A percentile compares a stretch with the other conserved stretches of the same genome.
Evolutionary conservation across 805 yeast genomes (phyloP).

Genomic region (Millerozyma acaciae): DNA sequence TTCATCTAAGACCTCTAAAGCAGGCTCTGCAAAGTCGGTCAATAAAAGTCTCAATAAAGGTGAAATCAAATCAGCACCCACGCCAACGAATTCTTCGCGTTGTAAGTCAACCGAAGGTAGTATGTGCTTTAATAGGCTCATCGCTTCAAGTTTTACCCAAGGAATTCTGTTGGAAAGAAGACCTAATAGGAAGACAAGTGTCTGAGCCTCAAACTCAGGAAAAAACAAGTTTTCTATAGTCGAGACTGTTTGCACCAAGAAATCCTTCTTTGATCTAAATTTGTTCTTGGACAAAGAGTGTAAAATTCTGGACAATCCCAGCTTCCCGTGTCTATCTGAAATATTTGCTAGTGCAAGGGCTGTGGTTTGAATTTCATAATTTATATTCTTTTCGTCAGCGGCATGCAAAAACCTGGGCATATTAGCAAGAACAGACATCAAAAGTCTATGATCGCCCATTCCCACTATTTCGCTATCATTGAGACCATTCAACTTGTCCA

Average conservation of each 20-base stretch:
- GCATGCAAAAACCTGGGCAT: constrained; percentile 85
- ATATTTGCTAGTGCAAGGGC: constrained; percentile 47
- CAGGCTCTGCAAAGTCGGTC: constrained; percentile 85
- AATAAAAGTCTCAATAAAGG: constrained; percentile 76
- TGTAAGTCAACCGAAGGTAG: constrained; percentile 76
- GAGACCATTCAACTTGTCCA: constrained; percentile 66
- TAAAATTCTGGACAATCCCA: constrained; percentile 65
- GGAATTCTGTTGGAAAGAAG: constrained; percentile 67
- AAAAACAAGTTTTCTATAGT: constrained; percentile 67
- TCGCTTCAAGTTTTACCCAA: constrained; percentile 79
- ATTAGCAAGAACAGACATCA: constrained; percentile 71
- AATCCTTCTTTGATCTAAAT: constrained; percentile 88
- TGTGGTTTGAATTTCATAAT: constrained; percentile 46
- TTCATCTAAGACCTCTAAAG: constrained; percentile 85
- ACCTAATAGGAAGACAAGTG: constrained; percentile 73
- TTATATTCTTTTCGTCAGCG: constrained; percentile 49
- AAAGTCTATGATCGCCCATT: constrained; percentile 60
- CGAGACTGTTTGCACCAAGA: constrained; percentile 72
- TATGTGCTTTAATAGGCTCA: constrained; percentile 69
- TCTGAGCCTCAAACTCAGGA: constrained; percentile 69
- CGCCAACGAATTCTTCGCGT: constrained; percentile 74
- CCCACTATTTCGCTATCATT: constrained; percentile 77
- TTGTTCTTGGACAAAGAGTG: constrained; percentile 72
- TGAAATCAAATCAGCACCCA: constrained; percentile 92
- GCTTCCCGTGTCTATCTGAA: constrained; percentile 55